Evolutionary conservation across 305 asterid species (phyloP).

Genomic region (Fraxinus paxiana): DNA sequence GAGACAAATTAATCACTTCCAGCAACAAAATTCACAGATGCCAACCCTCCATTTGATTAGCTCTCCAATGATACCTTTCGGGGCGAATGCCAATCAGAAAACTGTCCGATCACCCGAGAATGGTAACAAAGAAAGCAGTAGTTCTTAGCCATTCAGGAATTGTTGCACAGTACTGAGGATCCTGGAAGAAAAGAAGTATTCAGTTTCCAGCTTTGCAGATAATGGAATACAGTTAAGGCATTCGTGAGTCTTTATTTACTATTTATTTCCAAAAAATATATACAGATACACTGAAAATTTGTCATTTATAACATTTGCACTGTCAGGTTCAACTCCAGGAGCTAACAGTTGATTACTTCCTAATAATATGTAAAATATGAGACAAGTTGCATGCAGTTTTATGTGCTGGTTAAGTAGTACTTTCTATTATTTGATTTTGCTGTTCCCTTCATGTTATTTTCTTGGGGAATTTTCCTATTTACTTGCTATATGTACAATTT

Average conservation of each 20-base stretch:
- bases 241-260: not conserved
- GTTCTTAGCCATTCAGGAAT: conserved; percentile 13
- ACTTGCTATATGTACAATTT: not conserved
- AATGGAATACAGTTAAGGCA: not conserved
- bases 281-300: not conserved
- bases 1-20: conserved; percentile 35
- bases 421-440: not conserved
- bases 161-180: not conserved
- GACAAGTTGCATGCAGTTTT: not conserved
- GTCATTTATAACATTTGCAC: conserved; percentile 20
- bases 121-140: conserved; percentile 24
- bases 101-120: conserved; percentile 23
- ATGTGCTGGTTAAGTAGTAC: not conserved
- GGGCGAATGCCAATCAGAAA: conserved; percentile 23
- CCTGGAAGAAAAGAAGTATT: not conserved
- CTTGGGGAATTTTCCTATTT: not conserved
- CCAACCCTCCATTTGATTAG: conserved; percentile 52
- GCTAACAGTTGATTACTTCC: not conserved
- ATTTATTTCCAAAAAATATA: not conserved
- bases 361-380: not conserved
- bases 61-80: conserved; percentile 34
- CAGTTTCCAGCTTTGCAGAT: not conserved
- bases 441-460: not conserved
- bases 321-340: conserved; percentile 11
- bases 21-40: conserved; percentile 34